Conservation (phyloP, 495 filamentous ascomycete genomes). For the Penicillium cinerascens region DNA sequence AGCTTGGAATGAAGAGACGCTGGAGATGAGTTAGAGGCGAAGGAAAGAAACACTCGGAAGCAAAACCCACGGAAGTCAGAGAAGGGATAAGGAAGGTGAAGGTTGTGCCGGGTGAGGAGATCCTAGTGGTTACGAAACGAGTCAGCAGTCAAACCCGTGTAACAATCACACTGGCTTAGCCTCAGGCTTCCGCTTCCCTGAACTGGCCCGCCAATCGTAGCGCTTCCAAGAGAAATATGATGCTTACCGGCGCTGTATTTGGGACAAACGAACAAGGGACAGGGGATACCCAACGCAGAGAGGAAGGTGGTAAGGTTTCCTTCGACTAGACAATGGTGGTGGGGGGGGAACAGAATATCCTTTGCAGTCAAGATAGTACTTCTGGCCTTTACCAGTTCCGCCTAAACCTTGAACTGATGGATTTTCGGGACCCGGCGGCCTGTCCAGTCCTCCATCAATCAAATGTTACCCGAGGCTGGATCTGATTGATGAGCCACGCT, state of each 20-base stretch:
- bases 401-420: constrained; percentile 21
- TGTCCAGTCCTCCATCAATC: constrained; percentile 18
- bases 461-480: constrained; percentile 22
- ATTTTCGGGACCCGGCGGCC: constrained; percentile 14
- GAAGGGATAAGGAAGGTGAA: neutral
- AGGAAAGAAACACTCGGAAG: neutral
- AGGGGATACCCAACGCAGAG: neutral
- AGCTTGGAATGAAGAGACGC: neutral
- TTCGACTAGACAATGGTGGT: neutral
- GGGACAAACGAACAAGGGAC: neutral
- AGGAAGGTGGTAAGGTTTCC: neutral
- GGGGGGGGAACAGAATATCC: no score
- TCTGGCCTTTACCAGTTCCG: neutral
- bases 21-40: constrained; percentile 1
- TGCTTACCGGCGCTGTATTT: constrained; percentile 17
- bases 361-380: neutral
- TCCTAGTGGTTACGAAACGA: constrained; percentile 28
- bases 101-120: constrained; percentile 17
- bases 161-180: constrained; percentile 32
- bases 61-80: neutral
- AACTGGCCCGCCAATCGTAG: constrained; percentile 13
- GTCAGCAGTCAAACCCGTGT: constrained; percentile 29
- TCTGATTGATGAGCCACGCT: constrained; percentile 16
- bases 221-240: constrained; percentile 9
- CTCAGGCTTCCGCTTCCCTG: constrained; percentile 23